Conservation (phyloP, 2,329 filamentous ascomycete genomes). For the Neospermospora avenae region DNA sequence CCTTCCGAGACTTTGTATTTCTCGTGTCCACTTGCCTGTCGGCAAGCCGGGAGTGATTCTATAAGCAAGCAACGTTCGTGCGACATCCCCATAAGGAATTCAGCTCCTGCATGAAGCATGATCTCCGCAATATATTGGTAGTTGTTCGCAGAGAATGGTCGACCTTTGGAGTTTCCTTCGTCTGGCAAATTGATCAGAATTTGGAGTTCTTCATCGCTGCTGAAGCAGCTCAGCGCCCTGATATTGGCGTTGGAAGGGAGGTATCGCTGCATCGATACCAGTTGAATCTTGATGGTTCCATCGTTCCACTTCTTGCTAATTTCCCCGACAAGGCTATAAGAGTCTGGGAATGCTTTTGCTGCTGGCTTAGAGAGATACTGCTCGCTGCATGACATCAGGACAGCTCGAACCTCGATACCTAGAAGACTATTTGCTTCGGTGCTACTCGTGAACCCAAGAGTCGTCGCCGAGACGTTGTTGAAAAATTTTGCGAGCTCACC, state of each 20-base stretch:
- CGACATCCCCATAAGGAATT: conserved; percentile 4
- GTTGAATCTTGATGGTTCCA: conserved; percentile 1
- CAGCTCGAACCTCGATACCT: conserved; percentile 5
- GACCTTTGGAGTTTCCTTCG: conserved; percentile 1
- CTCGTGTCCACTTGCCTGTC: neutral
- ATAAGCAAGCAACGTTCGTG: neutral
- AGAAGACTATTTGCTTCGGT: conserved; percentile 6
- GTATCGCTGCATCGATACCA: conserved; percentile 1
- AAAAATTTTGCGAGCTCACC: conserved; percentile 2
- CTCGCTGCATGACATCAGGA: conserved; percentile 7
- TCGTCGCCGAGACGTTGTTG: neutral
- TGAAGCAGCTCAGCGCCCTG: conserved; percentile 4
- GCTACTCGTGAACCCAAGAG: neutral
- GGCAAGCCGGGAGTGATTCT: conserved; percentile 7
- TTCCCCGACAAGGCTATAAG: conserved; percentile 2
- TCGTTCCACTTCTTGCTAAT: conserved; percentile 11
- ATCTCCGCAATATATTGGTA: conserved; percentile 9
- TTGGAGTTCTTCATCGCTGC: neutral
- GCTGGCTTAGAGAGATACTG: conserved; percentile 1
- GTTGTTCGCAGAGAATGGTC: conserved; percentile 3
- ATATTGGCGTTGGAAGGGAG: neutral
- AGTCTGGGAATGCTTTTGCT: conserved; percentile 3
- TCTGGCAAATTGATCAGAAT: conserved; percentile 1
- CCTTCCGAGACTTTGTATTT: conserved; percentile 9
- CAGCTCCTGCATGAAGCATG: conserved; percentile 6